Evolutionary conservation across 768 basidiomycete species (phyloP).

Genomic region (Amanita rimosa): DNA sequence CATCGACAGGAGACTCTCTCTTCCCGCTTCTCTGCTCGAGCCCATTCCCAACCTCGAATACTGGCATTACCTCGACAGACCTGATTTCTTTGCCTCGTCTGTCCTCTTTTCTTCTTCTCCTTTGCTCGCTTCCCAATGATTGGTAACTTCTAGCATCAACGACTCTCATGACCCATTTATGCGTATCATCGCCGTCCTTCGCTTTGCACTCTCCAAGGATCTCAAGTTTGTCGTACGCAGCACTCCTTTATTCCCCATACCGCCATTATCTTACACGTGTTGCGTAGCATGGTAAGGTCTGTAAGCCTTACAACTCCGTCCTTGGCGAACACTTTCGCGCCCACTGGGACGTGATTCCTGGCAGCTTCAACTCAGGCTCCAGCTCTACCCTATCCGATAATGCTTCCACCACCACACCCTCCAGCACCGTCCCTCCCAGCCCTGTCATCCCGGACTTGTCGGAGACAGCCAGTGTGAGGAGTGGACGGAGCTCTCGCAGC

Average conservation of each 20-base stretch:
- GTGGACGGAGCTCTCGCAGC: slow-evolving; percentile 45
- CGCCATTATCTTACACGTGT: slow-evolving; percentile 1
- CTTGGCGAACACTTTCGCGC: slow-evolving; percentile 84
- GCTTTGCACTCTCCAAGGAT: slow-evolving; percentile 88
- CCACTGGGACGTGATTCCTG: slow-evolving; percentile 73
- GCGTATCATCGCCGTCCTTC: slow-evolving; percentile 85
- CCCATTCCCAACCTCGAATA: slow-evolving; percentile 95
- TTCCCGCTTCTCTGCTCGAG: slow-evolving; percentile 88
- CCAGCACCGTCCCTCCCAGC: slow-evolving; percentile 10
- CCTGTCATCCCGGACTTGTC: slow-evolving; percentile 7
- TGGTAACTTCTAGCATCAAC: slow-evolving; percentile 75
- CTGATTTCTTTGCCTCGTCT: slow-evolving; percentile 86
- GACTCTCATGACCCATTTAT: slow-evolving; percentile 89
- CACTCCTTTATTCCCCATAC: slow-evolving; percentile 9
- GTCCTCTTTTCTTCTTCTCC: slow-evolving; percentile 19
- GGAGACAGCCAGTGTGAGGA: slow-evolving; percentile 50
- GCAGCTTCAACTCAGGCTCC: neutral
- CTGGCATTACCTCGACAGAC: slow-evolving; percentile 88
- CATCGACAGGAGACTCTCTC: slow-evolving; percentile 65
- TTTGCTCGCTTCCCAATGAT: slow-evolving; percentile 2
- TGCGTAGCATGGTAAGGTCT: slow-evolving; percentile 73
- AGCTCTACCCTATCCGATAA: slow-evolving; percentile 32
- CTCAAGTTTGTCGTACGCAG: slow-evolving; percentile 82
- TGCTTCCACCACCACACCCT: slow-evolving; percentile 15
- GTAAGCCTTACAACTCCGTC: slow-evolving; percentile 88